Evolutionary conservation across 805 yeast genomes (phyloP).

Genomic region (Spathaspora sp.): DNA sequence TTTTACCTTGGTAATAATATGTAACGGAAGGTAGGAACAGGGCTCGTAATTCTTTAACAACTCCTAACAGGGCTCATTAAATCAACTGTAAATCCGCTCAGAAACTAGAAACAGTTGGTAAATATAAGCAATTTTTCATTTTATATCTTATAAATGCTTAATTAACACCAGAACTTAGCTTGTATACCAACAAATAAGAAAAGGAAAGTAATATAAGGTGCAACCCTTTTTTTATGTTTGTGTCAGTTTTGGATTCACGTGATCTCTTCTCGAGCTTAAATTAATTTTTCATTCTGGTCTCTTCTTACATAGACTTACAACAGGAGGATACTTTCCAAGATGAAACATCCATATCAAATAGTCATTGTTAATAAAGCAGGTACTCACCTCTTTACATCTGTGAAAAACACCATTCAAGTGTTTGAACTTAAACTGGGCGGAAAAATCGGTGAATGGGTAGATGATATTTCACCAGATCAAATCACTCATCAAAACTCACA

Average conservation of each 20-base stretch:
- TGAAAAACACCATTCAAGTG: constrained; percentile 57
- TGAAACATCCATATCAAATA: constrained; percentile 74
- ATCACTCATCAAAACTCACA: constrained; percentile 2
- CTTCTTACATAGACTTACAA: not conserved
- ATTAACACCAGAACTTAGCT: too few relatives aligned
- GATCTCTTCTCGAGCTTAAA: not conserved
- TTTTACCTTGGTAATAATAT: too few relatives aligned
- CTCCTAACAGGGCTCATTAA: too few relatives aligned
- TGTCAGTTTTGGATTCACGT: not conserved
- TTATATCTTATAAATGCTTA: too few relatives aligned
- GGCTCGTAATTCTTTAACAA: too few relatives aligned
- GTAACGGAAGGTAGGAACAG: too few relatives aligned
- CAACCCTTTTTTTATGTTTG: not conserved
- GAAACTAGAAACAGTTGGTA: too few relatives aligned
- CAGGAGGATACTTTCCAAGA: constrained; percentile 10
- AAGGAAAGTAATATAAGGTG: not conserved
- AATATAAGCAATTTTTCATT: too few relatives aligned
- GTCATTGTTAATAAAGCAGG: constrained; percentile 44
- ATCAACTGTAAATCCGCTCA: too few relatives aligned
- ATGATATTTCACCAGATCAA: constrained; percentile 36
- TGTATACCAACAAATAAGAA: too few relatives aligned
- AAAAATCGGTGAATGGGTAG: constrained; percentile 60
- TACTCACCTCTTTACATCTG: constrained; percentile 48
- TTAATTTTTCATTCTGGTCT: not conserved
- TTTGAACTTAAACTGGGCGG: constrained; percentile 39